Evolutionary conservation across 306 rosid species (phyloP).

Genomic region (Quercus wislizeni): DNA sequence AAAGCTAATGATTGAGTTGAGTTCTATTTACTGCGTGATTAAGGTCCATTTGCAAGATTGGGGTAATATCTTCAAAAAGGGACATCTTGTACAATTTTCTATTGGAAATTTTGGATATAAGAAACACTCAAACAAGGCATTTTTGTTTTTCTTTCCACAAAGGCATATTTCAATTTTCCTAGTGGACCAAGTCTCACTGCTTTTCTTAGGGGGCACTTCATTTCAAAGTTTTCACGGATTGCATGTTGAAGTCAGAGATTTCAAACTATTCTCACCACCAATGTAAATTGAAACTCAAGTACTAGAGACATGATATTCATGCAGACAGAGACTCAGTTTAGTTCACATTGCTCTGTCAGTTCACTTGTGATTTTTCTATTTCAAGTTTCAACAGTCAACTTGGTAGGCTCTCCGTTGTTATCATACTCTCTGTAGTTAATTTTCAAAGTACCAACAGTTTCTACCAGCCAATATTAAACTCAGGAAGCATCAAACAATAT

Average conservation of each 20-base stretch:
- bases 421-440: too few species aligned
- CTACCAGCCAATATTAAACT: too few species aligned
- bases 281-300: too few species aligned
- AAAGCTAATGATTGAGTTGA: background rate
- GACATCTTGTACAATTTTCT: background rate
- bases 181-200: background rate
- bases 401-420: too few species aligned
- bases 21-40: background rate
- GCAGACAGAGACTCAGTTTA: too few species aligned
- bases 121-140: background rate
- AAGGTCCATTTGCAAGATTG: background rate
- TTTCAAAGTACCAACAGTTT: too few species aligned
- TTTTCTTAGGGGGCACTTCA: background rate
- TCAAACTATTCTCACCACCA: background rate
- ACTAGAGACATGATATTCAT: too few species aligned
- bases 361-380: too few species aligned
- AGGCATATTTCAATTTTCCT: background rate
- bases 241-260: background rate
- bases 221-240: background rate
- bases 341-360: too few species aligned
- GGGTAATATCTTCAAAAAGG: background rate
- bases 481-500: too few species aligned
- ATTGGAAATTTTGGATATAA: background rate
- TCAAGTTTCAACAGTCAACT: too few species aligned
- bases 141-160: background rate